phyloP scores from a whole-genome alignment of 768 basidiomycete species.

The Trametes elegans region DNA sequence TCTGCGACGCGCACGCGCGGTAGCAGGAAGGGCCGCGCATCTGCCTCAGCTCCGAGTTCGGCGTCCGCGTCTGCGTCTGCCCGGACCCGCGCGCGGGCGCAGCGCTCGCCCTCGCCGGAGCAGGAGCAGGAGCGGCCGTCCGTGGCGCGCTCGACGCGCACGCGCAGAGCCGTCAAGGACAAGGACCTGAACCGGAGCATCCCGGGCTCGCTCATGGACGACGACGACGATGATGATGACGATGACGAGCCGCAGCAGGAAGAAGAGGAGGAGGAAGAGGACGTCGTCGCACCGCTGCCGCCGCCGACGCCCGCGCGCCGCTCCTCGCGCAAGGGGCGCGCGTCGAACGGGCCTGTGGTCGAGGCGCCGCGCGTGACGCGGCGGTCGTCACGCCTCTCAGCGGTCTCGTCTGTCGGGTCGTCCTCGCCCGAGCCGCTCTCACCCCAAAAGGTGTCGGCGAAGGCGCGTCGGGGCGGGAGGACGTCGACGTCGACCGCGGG shows the following conservation, averaged over 20 bases:
- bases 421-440: constrained; percentile 32
- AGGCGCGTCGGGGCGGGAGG: constrained; percentile 18
- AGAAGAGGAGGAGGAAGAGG: constrained; percentile 29
- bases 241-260: constrained; percentile 21
- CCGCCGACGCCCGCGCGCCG: constrained; percentile 26
- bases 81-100: constrained; percentile 8
- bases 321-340: constrained; percentile 20
- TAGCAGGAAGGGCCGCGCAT: background rate
- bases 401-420: constrained; percentile 29
- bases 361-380: constrained; percentile 31
- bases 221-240: constrained; percentile 29
- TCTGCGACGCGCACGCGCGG: constrained; percentile 2
- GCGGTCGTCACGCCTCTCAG: constrained; percentile 40
- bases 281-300: constrained; percentile 34
- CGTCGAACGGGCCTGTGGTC: constrained; percentile 11
- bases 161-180: constrained; percentile 11
- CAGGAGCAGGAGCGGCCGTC: background rate
- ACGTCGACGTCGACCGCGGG: constrained; percentile 5
- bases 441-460: constrained; percentile 16
- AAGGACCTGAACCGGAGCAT: constrained; percentile 24
- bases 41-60: background rate
- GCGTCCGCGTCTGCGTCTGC: background rate
- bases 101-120: constrained; percentile 5
- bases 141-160: constrained; percentile 6
- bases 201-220: constrained; percentile 31